Percentiles rank a stretch among this genome's conserved stretches.
Evolutionary conservation across 2,329 filamentous ascomycete genomes (phyloP).

Genomic region (Colletotrichum gloeosporioides): DNA sequence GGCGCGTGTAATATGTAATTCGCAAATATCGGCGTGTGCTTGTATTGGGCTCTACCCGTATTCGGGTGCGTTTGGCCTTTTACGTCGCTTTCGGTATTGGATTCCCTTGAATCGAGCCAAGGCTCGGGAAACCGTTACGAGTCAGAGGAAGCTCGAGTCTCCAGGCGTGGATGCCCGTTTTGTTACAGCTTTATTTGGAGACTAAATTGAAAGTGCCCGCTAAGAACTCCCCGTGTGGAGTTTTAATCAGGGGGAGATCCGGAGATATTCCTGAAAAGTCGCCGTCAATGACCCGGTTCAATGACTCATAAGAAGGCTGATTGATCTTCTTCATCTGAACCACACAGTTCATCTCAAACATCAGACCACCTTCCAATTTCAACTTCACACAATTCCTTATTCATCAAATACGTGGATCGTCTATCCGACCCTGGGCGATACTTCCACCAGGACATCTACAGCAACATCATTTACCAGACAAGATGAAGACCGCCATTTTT

Average conservation of each 20-base stretch:
- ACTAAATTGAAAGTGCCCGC: not conserved
- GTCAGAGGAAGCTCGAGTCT: rapidly evolving
- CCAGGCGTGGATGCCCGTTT: not conserved
- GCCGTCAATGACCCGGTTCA: rapidly evolving
- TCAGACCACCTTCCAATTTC: not conserved
- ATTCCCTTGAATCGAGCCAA: not conserved
- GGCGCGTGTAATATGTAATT: rapidly evolving
- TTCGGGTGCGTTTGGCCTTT: not conserved
- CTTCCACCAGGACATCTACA: not conserved
- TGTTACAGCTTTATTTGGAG: not conserved
- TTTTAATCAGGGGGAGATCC: not conserved
- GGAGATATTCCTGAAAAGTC: not conserved
- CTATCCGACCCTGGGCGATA: rapidly evolving
- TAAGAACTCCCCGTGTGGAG: not conserved
- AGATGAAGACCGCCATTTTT: rapidly evolving
- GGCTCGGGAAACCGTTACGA: not conserved
- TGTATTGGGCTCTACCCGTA: rapidly evolving
- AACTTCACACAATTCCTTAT: not conserved
- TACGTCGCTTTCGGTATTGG: not conserved
- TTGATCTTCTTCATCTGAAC: not conserved
- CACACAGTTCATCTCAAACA: rapidly evolving
- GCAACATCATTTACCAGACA: not conserved
- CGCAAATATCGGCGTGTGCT: not conserved
- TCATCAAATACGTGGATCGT: rapidly evolving
- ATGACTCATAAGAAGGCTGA: rapidly evolving